phyloP scores from a whole-genome alignment of 2,329 filamentous ascomycete genomes.

The Colletotrichum plurivorum region DNA sequence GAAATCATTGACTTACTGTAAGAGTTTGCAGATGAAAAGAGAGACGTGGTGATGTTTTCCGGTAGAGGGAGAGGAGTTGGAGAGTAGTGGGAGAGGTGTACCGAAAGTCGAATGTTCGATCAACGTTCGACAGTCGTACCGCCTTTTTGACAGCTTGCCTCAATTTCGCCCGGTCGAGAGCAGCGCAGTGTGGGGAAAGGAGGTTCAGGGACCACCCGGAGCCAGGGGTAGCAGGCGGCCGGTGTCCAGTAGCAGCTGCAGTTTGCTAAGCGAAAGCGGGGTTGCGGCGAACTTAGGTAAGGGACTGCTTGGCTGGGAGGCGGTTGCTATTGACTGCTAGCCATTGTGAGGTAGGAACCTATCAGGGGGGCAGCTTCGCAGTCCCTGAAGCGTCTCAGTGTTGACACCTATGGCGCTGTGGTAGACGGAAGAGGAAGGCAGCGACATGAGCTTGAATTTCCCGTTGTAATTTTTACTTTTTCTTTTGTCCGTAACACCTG shows the following conservation, averaged over 20 bases:
- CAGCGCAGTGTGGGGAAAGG: slow-evolving; percentile 47
- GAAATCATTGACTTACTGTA: slow-evolving; percentile 12
- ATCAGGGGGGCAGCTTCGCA: no score
- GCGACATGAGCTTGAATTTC: not conserved
- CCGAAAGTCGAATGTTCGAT: slow-evolving; percentile 21
- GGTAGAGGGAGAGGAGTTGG: slow-evolving; percentile 44
- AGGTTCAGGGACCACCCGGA: slow-evolving; percentile 39
- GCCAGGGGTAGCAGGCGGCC: slow-evolving; percentile 35
- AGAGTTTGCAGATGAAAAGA: not conserved
- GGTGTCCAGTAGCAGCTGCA: slow-evolving; percentile 27
- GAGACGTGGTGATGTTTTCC: slow-evolving; percentile 14
- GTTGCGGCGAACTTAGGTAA: slow-evolving; percentile 39
- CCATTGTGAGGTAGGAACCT: no score
- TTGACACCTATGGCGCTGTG: not conserved
- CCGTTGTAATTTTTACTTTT: no score
- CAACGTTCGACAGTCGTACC: slow-evolving; percentile 37
- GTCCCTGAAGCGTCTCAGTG: slow-evolving; percentile 10
- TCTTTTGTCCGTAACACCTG: no score
- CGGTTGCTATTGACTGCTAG: slow-evolving; percentile 10
- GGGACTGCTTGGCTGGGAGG: slow-evolving; percentile 15
- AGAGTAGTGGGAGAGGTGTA: slow-evolving; percentile 39
- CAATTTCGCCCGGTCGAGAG: slow-evolving; percentile 43
- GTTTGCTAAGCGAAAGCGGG: slow-evolving; percentile 33
- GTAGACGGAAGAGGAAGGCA: not conserved
- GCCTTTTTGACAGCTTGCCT: slow-evolving; percentile 54